Evolutionary conservation across 208 protist genomes (phyloP).

Genomic region (Trypanosoma platydactyli): DNA sequence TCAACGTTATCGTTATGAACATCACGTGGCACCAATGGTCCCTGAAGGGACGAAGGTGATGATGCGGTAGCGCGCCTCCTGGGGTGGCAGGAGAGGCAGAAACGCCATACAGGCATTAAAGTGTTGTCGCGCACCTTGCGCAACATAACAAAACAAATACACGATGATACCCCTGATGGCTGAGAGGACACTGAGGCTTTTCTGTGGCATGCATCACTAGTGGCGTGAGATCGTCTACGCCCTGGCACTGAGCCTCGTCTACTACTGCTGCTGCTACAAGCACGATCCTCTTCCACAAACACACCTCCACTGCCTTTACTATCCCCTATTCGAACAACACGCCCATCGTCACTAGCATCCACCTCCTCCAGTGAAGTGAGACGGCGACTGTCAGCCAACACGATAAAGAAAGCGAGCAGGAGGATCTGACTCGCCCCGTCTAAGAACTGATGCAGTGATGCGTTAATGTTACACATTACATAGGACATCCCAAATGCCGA

Average conservation of each 20-base stretch:
- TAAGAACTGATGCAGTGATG: slow-evolving; percentile 22
- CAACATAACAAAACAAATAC: neutral
- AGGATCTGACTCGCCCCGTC: slow-evolving; percentile 9
- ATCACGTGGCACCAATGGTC: neutral
- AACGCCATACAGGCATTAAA: no score
- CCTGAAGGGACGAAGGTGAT: neutral
- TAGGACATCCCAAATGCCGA: slow-evolving; percentile 17
- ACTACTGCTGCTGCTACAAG: slow-evolving; percentile 19
- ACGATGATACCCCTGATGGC: no score
- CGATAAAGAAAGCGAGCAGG: slow-evolving; percentile 20
- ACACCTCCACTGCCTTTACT: neutral
- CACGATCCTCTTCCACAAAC: neutral
- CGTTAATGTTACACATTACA: slow-evolving; percentile 22
- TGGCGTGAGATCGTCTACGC: neutral
- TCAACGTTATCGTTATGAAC: neutral
- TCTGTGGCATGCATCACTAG: neutral
- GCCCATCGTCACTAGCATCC: slow-evolving; percentile 4
- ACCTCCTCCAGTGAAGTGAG: slow-evolving; percentile 15
- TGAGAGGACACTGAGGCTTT: no score
- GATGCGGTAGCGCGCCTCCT: neutral
- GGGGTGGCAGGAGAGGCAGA: neutral
- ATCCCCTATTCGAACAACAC: slow-evolving; percentile 1
- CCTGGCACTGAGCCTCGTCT: neutral
- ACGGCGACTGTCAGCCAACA: slow-evolving; percentile 17
- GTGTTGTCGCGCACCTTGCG: no score